These are phyloP conservation scores for Sugiyamaella boreocaroliniensis DNA, from an alignment of 805 yeast genomes.

Conservation along the genomic window DNA sequence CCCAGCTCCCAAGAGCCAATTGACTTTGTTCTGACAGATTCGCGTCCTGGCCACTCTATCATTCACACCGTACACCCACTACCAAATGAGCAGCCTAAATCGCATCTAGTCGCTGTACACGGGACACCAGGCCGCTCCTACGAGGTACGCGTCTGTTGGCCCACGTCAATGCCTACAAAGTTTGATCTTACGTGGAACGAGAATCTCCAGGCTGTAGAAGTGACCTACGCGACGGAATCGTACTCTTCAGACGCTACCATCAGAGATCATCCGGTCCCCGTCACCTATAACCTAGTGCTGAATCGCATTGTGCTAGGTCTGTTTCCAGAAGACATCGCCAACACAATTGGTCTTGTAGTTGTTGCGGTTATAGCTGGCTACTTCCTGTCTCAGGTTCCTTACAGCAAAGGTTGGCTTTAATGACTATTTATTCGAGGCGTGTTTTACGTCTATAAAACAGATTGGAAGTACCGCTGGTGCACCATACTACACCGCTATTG, in stretches of 20 bases:
- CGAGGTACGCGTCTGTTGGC: conserved; percentile 32
- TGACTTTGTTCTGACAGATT: background rate
- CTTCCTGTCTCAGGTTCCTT: background rate
- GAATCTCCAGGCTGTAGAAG: conserved; percentile 8
- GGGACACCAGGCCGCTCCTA: conserved; percentile 14
- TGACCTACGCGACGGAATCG: conserved; percentile 10
- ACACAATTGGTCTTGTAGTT: conserved; percentile 11
- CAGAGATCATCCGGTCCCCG: conserved; percentile 13
- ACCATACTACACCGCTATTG: too few species aligned
- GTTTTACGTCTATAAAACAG: too few species aligned
- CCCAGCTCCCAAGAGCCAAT: background rate
- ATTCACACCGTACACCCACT: conserved; percentile 3
- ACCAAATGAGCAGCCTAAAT: conserved; percentile 1
- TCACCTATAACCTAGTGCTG: conserved; percentile 14
- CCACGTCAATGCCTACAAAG: conserved; percentile 29
- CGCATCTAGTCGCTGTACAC: conserved; percentile 8
- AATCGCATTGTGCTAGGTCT: conserved; percentile 10
- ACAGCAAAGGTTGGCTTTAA: background rate
- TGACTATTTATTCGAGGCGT: background rate
- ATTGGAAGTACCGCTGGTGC: background rate
- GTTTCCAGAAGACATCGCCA: conserved; percentile 14
- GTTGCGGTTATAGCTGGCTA: conserved; percentile 9
- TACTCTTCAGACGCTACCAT: conserved; percentile 10
- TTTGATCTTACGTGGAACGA: conserved; percentile 18
- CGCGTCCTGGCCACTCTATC: background rate